Percentiles rank a stretch among this genome's conserved stretches.
Evolutionary conservation across 208 protist genomes (phyloP).

Genomic region (Angomonas deanei): DNA sequence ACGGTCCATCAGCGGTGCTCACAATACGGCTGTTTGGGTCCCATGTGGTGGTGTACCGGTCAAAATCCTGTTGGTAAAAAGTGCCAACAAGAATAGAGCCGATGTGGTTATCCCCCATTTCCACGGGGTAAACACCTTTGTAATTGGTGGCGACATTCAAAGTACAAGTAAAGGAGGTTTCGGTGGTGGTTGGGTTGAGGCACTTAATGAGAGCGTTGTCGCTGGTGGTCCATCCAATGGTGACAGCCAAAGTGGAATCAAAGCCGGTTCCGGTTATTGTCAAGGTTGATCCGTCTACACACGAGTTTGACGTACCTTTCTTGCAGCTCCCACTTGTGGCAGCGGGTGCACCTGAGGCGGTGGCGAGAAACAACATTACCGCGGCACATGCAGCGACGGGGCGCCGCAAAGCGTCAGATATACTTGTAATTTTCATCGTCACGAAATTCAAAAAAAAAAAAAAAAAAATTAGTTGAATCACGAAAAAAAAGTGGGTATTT

Average conservation of each 20-base stretch:
- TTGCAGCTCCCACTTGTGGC: not conserved
- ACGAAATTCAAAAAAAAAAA: no score
- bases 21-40: not conserved
- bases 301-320: not conserved
- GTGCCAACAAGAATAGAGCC: not conserved
- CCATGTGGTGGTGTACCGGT: not conserved
- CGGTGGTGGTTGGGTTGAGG: not conserved
- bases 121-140: not conserved
- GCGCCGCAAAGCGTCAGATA: no score
- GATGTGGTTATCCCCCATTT: not conserved
- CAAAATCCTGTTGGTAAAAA: not conserved
- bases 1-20: not conserved
- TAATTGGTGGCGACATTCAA: not conserved
- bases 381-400: no score
- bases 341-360: no score
- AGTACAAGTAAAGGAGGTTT: not conserved
- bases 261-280: not conserved
- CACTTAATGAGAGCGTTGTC: not conserved
- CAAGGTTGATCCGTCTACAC: not conserved
- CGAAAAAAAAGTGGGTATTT: not conserved
- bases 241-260: not conserved
- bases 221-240: not conserved
- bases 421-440: no score
- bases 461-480: no score
- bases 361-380: no score